Percentiles rank a stretch among this genome's conserved stretches.
These are phyloP conservation scores for Cryptosporidium canis DNA, from an alignment of 169 alveolate genomes.

Conservation along the genomic window DNA sequence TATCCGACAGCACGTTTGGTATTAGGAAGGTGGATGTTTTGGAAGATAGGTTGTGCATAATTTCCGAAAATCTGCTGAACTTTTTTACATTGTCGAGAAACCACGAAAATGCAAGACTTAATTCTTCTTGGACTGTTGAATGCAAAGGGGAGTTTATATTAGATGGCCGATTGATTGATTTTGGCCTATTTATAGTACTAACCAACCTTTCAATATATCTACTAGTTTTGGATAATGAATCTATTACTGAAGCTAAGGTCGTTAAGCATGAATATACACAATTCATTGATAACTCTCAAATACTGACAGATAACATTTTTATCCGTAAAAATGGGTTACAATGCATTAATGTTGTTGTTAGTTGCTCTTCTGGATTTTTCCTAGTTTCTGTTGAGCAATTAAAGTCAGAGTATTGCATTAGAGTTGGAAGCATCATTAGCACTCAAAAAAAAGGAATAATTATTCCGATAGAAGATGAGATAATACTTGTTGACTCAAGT, in stretches of 20 bases:
- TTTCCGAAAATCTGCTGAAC: background rate
- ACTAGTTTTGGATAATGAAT: slow-evolving; percentile 1
- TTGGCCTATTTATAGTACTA: background rate
- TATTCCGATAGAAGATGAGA: background rate
- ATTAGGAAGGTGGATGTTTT: background rate
- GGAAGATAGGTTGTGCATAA: background rate
- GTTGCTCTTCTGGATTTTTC: slow-evolving; percentile 22
- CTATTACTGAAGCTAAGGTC: background rate
- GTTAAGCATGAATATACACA: background rate
- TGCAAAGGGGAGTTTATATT: slow-evolving; percentile 8
- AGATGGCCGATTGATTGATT: background rate
- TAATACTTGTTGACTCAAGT: background rate
- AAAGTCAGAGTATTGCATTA: background rate
- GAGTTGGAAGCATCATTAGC: slow-evolving; percentile 2
- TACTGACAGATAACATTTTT: background rate
- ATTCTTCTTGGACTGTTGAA: background rate
- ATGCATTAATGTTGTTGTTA: background rate
- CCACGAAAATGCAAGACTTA: background rate
- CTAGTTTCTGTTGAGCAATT: background rate
- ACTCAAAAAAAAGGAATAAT: background rate
- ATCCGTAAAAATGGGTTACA: background rate
- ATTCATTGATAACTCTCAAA: background rate
- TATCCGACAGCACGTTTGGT: background rate
- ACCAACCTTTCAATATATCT: background rate
- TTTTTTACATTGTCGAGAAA: background rate